Conservation (phyloP, 768 basidiomycete genomes). For the Boletus insuetus region DNA sequence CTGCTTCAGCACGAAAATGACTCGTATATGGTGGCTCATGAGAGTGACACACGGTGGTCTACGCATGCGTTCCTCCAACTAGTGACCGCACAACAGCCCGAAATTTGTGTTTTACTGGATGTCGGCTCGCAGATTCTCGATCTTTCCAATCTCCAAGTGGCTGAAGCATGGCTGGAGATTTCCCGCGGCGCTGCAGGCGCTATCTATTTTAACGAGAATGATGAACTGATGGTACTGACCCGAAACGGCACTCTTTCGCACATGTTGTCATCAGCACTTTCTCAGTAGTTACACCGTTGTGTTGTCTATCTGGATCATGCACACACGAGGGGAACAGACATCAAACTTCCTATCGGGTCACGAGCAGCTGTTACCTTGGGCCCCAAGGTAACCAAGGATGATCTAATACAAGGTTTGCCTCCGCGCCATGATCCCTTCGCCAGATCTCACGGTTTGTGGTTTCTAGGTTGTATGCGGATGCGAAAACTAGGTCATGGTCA, state of each 20-base stretch:
- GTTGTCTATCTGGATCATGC: conserved; percentile 32
- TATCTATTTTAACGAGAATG: conserved; percentile 26
- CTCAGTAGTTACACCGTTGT: conserved; percentile 28
- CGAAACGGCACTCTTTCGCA: conserved; percentile 19
- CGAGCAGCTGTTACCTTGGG: conserved; percentile 37
- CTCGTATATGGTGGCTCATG: conserved; percentile 7
- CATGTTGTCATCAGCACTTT: conserved; percentile 27
- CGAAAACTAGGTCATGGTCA: conserved; percentile 44
- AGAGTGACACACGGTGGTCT: background rate
- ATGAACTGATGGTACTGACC: conserved; percentile 29
- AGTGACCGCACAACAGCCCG: background rate
- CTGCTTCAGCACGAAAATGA: conserved; percentile 20
- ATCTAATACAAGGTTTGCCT: conserved; percentile 31
- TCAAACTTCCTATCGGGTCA: conserved; percentile 30
- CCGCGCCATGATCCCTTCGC: background rate
- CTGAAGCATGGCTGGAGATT: conserved; percentile 37
- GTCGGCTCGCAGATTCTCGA: conserved; percentile 53
- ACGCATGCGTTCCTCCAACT: background rate
- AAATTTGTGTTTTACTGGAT: background rate
- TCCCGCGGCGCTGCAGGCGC: conserved; percentile 16
- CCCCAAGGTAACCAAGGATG: conserved; percentile 35
- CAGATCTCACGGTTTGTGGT: background rate
- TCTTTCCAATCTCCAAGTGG: conserved; percentile 41
- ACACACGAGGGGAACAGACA: conserved; percentile 28
- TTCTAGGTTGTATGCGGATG: conserved; percentile 50